A percentile compares a stretch with the other conserved stretches of the same genome.
phyloP scores from a whole-genome alignment of 2,329 filamentous ascomycete species.

The Clarireedia hainanense region DNA sequence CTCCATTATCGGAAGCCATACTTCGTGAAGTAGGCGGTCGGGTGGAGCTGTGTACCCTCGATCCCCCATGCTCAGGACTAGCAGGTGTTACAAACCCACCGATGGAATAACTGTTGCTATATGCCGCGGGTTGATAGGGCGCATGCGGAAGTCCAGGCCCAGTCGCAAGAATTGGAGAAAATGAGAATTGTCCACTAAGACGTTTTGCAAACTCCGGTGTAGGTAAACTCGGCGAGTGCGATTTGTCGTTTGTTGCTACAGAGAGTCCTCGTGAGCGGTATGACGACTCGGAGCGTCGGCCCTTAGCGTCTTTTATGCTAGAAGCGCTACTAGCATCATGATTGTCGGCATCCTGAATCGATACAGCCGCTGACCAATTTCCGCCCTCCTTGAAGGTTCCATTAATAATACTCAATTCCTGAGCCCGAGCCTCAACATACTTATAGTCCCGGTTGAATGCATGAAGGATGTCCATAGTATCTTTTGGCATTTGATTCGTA shows the following conservation, averaged over 20 bases:
- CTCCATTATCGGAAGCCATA: constrained; percentile 42
- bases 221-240: constrained; percentile 56
- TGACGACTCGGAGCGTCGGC: constrained; percentile 26
- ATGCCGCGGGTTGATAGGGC: constrained; percentile 46
- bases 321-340: constrained; percentile 22
- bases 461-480: constrained; percentile 64
- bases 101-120: constrained; percentile 40
- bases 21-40: constrained; percentile 55
- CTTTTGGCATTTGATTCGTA: constrained; percentile 53
- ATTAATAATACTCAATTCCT: constrained; percentile 70
- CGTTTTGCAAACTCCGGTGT: constrained; percentile 59
- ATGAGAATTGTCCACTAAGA: constrained; percentile 57
- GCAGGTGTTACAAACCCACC: constrained; percentile 51
- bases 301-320: neutral
- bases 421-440: constrained; percentile 64
- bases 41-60: constrained; percentile 16
- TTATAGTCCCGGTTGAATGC: constrained; percentile 75
- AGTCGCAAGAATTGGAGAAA: constrained; percentile 43
- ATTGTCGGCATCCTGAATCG: constrained; percentile 31
- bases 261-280: constrained; percentile 50
- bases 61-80: constrained; percentile 43
- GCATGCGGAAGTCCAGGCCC: constrained; percentile 44
- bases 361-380: constrained; percentile 26
- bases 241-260: constrained; percentile 38
- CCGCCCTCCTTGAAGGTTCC: constrained; percentile 41